Conservation (phyloP, 176 grass and related monocot species). For the Musa beccarii region DNA sequence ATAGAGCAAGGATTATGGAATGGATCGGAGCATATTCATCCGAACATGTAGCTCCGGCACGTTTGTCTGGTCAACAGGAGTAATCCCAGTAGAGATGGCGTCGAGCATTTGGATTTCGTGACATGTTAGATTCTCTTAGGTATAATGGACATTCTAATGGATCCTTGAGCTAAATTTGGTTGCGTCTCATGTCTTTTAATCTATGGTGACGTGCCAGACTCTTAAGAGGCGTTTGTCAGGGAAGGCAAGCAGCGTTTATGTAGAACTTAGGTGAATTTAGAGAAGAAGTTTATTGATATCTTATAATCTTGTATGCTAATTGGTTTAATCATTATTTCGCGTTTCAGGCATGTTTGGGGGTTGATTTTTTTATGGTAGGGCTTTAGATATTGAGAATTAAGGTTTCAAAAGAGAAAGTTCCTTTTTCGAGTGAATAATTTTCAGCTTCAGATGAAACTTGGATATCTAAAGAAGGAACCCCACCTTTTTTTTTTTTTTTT, state of each 20-base stretch:
- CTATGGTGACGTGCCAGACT: background rate
- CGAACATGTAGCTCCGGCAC: background rate
- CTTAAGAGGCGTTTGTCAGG: background rate
- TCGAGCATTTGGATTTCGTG: constrained; percentile 67
- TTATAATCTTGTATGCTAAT: too few relatives aligned
- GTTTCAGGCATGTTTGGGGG: too few relatives aligned
- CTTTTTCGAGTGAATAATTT: too few relatives aligned
- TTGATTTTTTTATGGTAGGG: too few relatives aligned
- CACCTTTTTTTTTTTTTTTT: too few relatives aligned
- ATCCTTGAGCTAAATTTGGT: too few relatives aligned
- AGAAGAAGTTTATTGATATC: background rate
- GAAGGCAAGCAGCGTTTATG: background rate
- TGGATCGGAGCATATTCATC: constrained; percentile 9
- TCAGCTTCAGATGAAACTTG: too few relatives aligned
- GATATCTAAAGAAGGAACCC: too few relatives aligned
- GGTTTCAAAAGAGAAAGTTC: too few relatives aligned
- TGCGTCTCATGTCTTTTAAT: background rate
- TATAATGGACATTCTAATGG: too few relatives aligned
- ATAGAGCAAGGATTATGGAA: constrained; percentile 71
- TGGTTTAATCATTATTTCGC: too few relatives aligned
- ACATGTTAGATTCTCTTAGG: constrained; percentile 21
- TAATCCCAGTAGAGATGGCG: constrained; percentile 53
- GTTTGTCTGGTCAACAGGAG: background rate
- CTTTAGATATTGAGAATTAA: too few relatives aligned
- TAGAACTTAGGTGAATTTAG: background rate